Conservation (phyloP, 169 alveolate genomes). For the Toxoplasma gondii region DNA sequence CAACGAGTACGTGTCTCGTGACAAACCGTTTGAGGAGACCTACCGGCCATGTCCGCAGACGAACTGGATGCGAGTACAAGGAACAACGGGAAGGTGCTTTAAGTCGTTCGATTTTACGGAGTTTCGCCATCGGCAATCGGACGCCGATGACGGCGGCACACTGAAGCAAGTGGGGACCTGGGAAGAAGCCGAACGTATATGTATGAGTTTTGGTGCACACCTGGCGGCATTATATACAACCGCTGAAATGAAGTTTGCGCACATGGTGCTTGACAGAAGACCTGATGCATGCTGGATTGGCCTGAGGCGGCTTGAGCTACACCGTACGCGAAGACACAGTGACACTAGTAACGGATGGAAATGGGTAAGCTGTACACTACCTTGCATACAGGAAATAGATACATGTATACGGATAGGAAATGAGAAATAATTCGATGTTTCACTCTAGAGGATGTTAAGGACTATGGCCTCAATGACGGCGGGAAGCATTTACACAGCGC, state of each 20-base stretch:
- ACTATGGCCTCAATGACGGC: no score
- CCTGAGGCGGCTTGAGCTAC: constrained; percentile 2
- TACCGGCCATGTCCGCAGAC: constrained; percentile 28
- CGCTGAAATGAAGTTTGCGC: constrained; percentile 15
- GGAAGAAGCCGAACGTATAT: constrained; percentile 12
- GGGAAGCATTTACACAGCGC: no score
- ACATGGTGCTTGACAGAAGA: constrained; percentile 32
- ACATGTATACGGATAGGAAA: not conserved
- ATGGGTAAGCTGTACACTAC: constrained; percentile 3
- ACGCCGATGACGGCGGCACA: not conserved
- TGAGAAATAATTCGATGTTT: not conserved
- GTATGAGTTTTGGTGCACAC: constrained; percentile 35
- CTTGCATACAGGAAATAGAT: not conserved
- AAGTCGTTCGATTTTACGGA: constrained; percentile 21
- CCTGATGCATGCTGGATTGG: constrained; percentile 41
- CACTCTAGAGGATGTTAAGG: no score
- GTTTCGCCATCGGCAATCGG: not conserved
- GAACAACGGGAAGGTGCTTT: constrained; percentile 26
- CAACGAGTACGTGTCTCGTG: constrained; percentile 37
- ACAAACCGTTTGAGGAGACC: not conserved
- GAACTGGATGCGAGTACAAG: constrained; percentile 33
- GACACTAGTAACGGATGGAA: constrained; percentile 32
- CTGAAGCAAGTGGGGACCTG: constrained; percentile 18
- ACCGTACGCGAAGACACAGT: not conserved
- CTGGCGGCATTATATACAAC: constrained; percentile 20